Evolutionary conservation across 1,139 yeast species (phyloP).

Genomic region (Diutina catenulata): DNA sequence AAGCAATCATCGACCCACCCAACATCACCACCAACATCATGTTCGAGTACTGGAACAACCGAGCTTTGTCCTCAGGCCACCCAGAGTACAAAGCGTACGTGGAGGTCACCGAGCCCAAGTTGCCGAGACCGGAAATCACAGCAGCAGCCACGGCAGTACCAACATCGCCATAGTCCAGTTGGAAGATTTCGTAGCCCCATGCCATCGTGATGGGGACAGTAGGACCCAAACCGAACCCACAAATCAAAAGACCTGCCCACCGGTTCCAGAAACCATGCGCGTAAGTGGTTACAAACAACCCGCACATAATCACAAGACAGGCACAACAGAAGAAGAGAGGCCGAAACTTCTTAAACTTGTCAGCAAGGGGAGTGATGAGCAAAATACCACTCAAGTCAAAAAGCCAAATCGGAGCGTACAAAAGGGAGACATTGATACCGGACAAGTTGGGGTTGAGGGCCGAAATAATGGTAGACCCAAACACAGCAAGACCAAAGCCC

Average conservation of each 20-base stretch:
- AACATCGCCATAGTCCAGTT: slow-evolving; percentile 63
- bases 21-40: slow-evolving; percentile 76
- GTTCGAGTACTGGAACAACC: slow-evolving; percentile 58
- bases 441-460: slow-evolving; percentile 51
- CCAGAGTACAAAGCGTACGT: slow-evolving; percentile 79
- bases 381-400: slow-evolving; percentile 76
- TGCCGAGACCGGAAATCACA: slow-evolving; percentile 74
- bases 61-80: slow-evolving; percentile 66
- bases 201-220: slow-evolving; percentile 88
- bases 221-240: slow-evolving; percentile 83
- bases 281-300: slow-evolving; percentile 65
- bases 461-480: slow-evolving; percentile 71
- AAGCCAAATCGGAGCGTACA: slow-evolving; percentile 86
- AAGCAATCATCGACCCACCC: slow-evolving; percentile 53
- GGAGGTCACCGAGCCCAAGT: slow-evolving; percentile 74
- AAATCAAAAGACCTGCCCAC: slow-evolving; percentile 69
- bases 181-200: slow-evolving; percentile 71
- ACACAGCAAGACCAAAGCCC: slow-evolving; percentile 76
- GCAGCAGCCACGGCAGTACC: slow-evolving; percentile 82
- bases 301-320: slow-evolving; percentile 56
- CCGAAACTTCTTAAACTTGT: slow-evolving; percentile 45
- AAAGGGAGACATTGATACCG: slow-evolving; percentile 59
- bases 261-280: slow-evolving; percentile 66
- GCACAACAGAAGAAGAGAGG: slow-evolving; percentile 52
- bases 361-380: slow-evolving; percentile 70